Evolutionary conservation across 345 rosid species (phyloP).

Genomic region (Salix purpurea): DNA sequence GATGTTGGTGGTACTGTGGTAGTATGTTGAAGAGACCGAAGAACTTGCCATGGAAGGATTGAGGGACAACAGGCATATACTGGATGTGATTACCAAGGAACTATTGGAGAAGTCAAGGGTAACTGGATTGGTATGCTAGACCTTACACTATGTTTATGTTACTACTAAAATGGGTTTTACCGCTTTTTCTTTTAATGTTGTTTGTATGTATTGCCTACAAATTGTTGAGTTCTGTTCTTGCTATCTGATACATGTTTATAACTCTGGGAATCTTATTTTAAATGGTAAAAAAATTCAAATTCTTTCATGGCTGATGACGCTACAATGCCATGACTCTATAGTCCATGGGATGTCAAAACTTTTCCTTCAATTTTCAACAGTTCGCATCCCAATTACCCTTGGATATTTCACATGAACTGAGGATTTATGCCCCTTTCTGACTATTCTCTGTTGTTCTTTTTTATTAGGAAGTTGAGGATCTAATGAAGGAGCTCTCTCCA

Average conservation of each 20-base stretch:
- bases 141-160: constrained; percentile 5
- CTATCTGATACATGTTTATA: neutral
- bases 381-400: no score
- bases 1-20: constrained; percentile 29
- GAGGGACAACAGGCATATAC: constrained; percentile 59
- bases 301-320: no score
- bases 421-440: constrained; percentile 5
- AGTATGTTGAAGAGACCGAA: constrained; percentile 93
- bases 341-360: neutral
- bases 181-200: neutral
- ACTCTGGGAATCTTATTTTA: neutral
- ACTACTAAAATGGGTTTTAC: neutral
- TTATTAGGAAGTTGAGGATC: constrained; percentile 73
- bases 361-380: neutral
- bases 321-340: neutral
- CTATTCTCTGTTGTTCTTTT: constrained; percentile 7
- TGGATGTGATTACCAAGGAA: constrained; percentile 64
- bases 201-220: no score
- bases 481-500: constrained; percentile 60
- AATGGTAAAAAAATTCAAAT: no score
- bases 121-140: constrained; percentile 75
- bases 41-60: constrained; percentile 85
- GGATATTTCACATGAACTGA: neutral
- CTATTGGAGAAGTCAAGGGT: constrained; percentile 75
- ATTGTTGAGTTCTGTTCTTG: no score